These are phyloP conservation scores for Termitomyces eurrhizus DNA, from an alignment of 768 basidiomycete genomes.

Conservation along the genomic window DNA sequence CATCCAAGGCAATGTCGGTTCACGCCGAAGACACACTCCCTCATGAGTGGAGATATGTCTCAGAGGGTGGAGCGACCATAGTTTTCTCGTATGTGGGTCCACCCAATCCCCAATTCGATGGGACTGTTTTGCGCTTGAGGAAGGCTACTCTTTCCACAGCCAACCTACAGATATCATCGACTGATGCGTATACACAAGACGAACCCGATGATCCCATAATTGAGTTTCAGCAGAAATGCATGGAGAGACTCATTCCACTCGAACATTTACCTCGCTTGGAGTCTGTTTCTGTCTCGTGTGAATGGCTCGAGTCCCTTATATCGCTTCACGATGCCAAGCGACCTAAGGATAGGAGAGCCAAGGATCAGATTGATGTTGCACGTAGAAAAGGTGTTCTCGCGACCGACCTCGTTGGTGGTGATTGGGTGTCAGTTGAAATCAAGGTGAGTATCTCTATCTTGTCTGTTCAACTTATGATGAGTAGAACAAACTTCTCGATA, in stretches of 20 bases:
- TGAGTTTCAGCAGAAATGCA: constrained; percentile 61
- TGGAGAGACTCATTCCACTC: constrained; percentile 60
- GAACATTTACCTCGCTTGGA: constrained; percentile 56
- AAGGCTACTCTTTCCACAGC: constrained; percentile 39
- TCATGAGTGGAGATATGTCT: constrained; percentile 75
- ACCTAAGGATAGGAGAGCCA: constrained; percentile 50
- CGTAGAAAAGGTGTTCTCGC: constrained; percentile 65
- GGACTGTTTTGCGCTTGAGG: constrained; percentile 73
- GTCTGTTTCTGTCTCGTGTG: constrained; percentile 39
- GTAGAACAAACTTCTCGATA: not conserved
- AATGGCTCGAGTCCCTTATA: constrained; percentile 61
- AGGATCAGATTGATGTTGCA: constrained; percentile 55
- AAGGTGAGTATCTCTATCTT: constrained; percentile 55
- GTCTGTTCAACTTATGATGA: not conserved
- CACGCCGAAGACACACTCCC: constrained; percentile 32
- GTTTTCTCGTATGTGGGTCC: constrained; percentile 81
- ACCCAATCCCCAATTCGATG: constrained; percentile 43
- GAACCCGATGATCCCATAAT: constrained; percentile 36
- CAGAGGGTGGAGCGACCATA: constrained; percentile 91
- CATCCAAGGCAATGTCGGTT: constrained; percentile 17
- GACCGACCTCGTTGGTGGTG: constrained; percentile 70
- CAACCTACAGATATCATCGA: not conserved
- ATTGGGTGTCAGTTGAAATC: constrained; percentile 78
- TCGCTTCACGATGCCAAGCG: constrained; percentile 43
- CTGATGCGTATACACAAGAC: constrained; percentile 10